Conservation (phyloP, 495 filamentous ascomycete genomes). For the Rhypophila decipiens region DNA sequence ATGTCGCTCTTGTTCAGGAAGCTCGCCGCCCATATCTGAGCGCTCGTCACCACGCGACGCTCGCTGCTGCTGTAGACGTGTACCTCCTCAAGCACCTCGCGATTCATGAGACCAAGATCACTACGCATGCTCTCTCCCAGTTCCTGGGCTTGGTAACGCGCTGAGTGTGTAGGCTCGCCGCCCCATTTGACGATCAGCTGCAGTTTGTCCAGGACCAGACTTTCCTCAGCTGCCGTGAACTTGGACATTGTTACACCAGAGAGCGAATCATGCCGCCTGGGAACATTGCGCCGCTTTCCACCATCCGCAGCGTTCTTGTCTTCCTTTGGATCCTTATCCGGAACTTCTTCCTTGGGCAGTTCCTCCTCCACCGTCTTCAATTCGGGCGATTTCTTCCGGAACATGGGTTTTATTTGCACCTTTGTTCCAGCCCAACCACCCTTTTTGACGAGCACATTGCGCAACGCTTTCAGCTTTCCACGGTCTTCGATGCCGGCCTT, state of each 20-base stretch:
- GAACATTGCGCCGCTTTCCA: constrained; percentile 26
- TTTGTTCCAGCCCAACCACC: constrained; percentile 92
- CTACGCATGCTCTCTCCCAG: constrained; percentile 92
- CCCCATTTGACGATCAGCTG: constrained; percentile 99
- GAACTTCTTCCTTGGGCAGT: constrained; percentile 1
- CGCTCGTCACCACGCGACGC: constrained; percentile 85
- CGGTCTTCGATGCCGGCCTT: constrained; percentile 73
- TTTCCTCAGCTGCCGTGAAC: constrained; percentile 83
- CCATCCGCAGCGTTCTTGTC: constrained; percentile 7
- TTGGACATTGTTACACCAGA: constrained; percentile 82
- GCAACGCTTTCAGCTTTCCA: constrained; percentile 75
- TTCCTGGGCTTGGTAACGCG: constrained; percentile 91
- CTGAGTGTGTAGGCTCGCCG: constrained; percentile 94
- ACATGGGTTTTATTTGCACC: constrained; percentile 99
- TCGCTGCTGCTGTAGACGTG: constrained; percentile 92
- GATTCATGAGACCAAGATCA: constrained; percentile 89
- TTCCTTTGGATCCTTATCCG: constrained; percentile 9
- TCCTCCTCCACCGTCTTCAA: constrained; percentile 9
- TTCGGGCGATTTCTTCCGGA: constrained; percentile 44
- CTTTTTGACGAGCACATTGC: constrained; percentile 83
- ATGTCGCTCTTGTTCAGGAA: constrained; percentile 86
- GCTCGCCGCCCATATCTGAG: constrained; percentile 90
- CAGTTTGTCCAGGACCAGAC: constrained; percentile 85
- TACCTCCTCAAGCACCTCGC: constrained; percentile 82
- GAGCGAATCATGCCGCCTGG: constrained; percentile 70